phyloP scores from a whole-genome alignment of 345 rosid species.

The Schrenkiella parvula region DNA sequence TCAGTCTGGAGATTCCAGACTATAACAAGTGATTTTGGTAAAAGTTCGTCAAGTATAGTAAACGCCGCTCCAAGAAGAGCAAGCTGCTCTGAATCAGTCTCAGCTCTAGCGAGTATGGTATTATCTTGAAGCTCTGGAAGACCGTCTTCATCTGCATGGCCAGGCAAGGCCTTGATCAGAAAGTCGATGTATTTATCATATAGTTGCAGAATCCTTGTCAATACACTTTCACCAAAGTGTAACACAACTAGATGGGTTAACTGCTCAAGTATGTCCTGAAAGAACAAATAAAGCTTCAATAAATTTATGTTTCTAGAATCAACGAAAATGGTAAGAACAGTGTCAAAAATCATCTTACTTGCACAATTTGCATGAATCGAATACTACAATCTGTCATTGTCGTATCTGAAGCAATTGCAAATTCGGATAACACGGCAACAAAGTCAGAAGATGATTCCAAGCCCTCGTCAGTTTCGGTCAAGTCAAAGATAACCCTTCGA shows the following conservation, averaged over 20 bases:
- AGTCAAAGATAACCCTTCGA: slow-evolving; percentile 57
- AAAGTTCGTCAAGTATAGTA: slow-evolving; percentile 78
- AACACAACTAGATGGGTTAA: slow-evolving; percentile 58
- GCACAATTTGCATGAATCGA: slow-evolving; percentile 70
- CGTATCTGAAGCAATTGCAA: slow-evolving; percentile 55
- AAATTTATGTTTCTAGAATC: neutral
- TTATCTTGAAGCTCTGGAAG: slow-evolving; percentile 72
- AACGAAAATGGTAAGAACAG: neutral
- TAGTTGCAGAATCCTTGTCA: slow-evolving; percentile 66
- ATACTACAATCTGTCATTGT: slow-evolving; percentile 69
- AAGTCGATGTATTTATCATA: slow-evolving; percentile 81
- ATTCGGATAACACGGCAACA: slow-evolving; percentile 52
- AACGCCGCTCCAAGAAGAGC: slow-evolving; percentile 91
- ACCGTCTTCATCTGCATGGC: slow-evolving; percentile 86
- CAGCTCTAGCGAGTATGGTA: slow-evolving; percentile 63
- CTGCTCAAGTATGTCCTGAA: slow-evolving; percentile 85
- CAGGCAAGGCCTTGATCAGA: slow-evolving; percentile 73
- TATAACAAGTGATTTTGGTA: slow-evolving; percentile 55
- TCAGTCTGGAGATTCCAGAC: slow-evolving; percentile 64
- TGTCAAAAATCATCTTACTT: slow-evolving; percentile 46
- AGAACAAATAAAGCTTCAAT: slow-evolving; percentile 10
- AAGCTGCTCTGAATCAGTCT: slow-evolving; percentile 91
- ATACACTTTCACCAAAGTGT: slow-evolving; percentile 81
- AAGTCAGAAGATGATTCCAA: slow-evolving; percentile 50
- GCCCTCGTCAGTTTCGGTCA: slow-evolving; percentile 53